A percentile compares a stretch with the other conserved stretches of the same genome.
Conservation (phyloP, 108 stramenopile species). For the Phaeodactylum tricornutum region DNA sequence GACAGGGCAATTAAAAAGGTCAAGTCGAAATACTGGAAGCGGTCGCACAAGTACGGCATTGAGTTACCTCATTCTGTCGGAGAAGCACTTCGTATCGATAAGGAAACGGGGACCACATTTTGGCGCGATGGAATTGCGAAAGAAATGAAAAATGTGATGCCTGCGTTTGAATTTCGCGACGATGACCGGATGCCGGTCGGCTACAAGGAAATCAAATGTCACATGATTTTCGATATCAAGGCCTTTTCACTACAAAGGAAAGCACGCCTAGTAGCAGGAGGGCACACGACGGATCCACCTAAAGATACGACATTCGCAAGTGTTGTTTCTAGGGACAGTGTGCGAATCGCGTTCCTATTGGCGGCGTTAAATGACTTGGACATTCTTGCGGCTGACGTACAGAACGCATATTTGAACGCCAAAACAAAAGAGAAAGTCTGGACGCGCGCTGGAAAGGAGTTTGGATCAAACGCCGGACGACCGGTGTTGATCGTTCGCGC, state of each 20-base stretch:
- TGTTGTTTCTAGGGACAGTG: slow-evolving; percentile 35
- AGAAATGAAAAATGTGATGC: slow-evolving; percentile 2
- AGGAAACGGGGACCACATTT: slow-evolving; percentile 22
- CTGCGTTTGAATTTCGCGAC: slow-evolving; percentile 5
- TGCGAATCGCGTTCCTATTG: slow-evolving; percentile 15
- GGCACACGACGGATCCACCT: slow-evolving; percentile 24
- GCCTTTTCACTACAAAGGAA: slow-evolving; percentile 23
- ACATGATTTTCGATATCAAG: slow-evolving; percentile 23
- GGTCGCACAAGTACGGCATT: slow-evolving; percentile 34
- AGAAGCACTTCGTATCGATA: slow-evolving; percentile 33
- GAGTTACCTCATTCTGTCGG: slow-evolving; percentile 23
- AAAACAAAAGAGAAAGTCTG: slow-evolving; percentile 15
- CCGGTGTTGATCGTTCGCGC: slow-evolving; percentile 8
- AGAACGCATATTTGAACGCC: slow-evolving; percentile 38
- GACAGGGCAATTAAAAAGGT: slow-evolving; percentile 16
- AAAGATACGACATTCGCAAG: slow-evolving; percentile 25
- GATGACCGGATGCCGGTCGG: slow-evolving; percentile 15
- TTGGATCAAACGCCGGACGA: slow-evolving; percentile 5
- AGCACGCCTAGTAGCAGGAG: slow-evolving; percentile 32
- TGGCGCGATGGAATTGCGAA: slow-evolving; percentile 5
- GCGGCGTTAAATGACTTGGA: slow-evolving; percentile 24
- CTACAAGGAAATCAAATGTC: slow-evolving; percentile 12
- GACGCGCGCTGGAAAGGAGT: slow-evolving; percentile 8
- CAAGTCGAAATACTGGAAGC: slow-evolving; percentile 12
- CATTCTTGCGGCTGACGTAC: slow-evolving; percentile 22